These are phyloP conservation scores for Talaromyces sp. DNA, from an alignment of 2,329 filamentous ascomycete species.

Conservation along the genomic window DNA sequence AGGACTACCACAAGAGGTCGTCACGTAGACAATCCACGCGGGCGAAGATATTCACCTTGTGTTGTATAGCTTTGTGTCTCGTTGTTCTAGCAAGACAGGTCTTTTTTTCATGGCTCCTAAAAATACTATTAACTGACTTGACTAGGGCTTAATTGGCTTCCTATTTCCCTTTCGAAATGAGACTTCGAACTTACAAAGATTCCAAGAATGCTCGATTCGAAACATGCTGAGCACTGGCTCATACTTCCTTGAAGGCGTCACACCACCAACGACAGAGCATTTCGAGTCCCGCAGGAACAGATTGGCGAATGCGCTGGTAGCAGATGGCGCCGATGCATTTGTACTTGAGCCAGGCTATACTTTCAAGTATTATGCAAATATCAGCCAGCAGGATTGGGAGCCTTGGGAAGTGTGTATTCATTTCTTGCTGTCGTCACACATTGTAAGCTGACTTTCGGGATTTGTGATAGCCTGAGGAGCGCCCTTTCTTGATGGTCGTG, in stretches of 20 bases:
- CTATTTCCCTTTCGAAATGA: background rate
- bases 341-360: slow-evolving; percentile 64
- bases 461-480: slow-evolving; percentile 55
- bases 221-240: slow-evolving; percentile 50
- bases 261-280: slow-evolving; percentile 51
- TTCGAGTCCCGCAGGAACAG: slow-evolving; percentile 57
- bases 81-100: background rate
- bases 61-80: background rate
- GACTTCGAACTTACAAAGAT: slow-evolving; percentile 8
- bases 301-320: slow-evolving; percentile 56
- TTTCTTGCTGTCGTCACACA: background rate
- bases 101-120: background rate
- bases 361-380: slow-evolving; percentile 64
- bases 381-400: slow-evolving; percentile 62
- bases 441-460: background rate
- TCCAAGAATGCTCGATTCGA: slow-evolving; percentile 55
- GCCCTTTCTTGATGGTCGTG: slow-evolving; percentile 63
- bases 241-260: slow-evolving; percentile 52
- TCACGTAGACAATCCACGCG: background rate
- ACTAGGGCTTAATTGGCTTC: background rate
- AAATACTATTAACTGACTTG: too few relatives aligned
- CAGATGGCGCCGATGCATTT: slow-evolving; percentile 57
- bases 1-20: background rate
- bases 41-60: background rate
- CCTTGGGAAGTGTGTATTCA: slow-evolving; percentile 50